These are phyloP conservation scores for Perilla frutescens DNA, from an alignment of 257 asterid genomes.

Conservation along the genomic window DNA sequence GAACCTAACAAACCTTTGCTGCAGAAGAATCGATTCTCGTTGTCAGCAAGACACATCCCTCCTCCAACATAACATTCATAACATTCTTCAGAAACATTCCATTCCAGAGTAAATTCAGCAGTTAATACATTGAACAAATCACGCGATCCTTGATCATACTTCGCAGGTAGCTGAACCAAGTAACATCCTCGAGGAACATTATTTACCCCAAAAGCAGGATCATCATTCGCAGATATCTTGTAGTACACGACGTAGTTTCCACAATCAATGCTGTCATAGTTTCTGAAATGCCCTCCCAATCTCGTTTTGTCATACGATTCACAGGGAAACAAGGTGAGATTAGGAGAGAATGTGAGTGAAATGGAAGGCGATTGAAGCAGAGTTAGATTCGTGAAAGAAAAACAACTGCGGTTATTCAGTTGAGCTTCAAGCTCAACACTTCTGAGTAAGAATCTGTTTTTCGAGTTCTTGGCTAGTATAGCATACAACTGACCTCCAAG, in stretches of 20 bases:
- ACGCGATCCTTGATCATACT: not conserved
- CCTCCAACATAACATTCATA: constrained; percentile 36
- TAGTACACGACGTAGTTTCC: not conserved
- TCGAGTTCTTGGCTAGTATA: no score
- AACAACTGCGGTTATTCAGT: constrained; percentile 29
- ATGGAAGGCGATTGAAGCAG: constrained; percentile 20
- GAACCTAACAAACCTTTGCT: not conserved
- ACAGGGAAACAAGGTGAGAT: constrained; percentile 21
- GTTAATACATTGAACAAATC: constrained; percentile 27
- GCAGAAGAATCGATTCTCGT: constrained; percentile 24
- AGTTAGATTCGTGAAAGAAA: not conserved
- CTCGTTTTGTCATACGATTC: not conserved
- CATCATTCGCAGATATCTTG: not conserved
- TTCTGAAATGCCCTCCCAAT: not conserved
- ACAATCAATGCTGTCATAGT: not conserved
- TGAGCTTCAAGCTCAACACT: not conserved
- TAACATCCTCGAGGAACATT: constrained; percentile 19
- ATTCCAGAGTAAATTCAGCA: constrained; percentile 34
- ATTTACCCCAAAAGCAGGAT: not conserved
- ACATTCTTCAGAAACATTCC: constrained; percentile 46
- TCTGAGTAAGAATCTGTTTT: no score
- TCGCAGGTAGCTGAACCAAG: constrained; percentile 37
- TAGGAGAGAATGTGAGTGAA: constrained; percentile 35
- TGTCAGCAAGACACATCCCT: constrained; percentile 38
- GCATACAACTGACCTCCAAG: not conserved